Base-by-base conservation (phyloP, 2,329 filamentous ascomycete genomes). In the Aspergillus quadrilineatus region DNA sequence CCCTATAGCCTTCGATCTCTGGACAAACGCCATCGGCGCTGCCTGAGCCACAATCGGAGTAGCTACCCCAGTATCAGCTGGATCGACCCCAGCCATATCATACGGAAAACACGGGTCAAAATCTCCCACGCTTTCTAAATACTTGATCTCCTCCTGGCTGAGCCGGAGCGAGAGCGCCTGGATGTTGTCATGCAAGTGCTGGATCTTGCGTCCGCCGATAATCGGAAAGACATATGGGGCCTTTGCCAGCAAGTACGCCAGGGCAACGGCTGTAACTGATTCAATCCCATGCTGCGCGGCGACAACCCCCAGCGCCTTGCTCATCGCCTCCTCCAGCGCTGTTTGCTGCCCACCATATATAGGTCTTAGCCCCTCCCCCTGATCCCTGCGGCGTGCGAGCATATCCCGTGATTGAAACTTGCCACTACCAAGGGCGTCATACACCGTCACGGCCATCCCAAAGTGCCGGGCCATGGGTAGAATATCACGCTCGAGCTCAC, bases 201-300 rank as follows among this genome's bases (percentile, higher is more conserved):
- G 83, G 8, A 89, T 71, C 64, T 85, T 90, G 9, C 88, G 80
- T 0, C 86, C 85, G 6, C 89, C 88, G 4, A 90, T 77, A 42
- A 92, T 85, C 1, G 89, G 89, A 67, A 89, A 90, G 8, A 91
- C 85, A 64, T 89, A 84, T 0, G 87, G 83, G 0, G 85, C 77
- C 75, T 91, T 90, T 61, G 85, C 81, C 80, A 89, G 82, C 12
- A 91, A 84, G 66, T 92, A 92, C 1, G 89, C 88, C 26, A 92
- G 73, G 6, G 89, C 88, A 36, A 89, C 74, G 36, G 81, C 81
- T 3, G 85, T 87, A 48, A 89, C 79, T 2, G 68, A 72, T 22
- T 79, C 75, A 1, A 79, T 75, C 1, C 81, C 80, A 63, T 86
- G 82, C 57, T 79, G 75, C 6, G 78, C 77, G 0, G 83, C 85